These are phyloP conservation scores for Jamesozyma gamospora DNA, from an alignment of 805 yeast genomes.

Conservation along the genomic window DNA sequence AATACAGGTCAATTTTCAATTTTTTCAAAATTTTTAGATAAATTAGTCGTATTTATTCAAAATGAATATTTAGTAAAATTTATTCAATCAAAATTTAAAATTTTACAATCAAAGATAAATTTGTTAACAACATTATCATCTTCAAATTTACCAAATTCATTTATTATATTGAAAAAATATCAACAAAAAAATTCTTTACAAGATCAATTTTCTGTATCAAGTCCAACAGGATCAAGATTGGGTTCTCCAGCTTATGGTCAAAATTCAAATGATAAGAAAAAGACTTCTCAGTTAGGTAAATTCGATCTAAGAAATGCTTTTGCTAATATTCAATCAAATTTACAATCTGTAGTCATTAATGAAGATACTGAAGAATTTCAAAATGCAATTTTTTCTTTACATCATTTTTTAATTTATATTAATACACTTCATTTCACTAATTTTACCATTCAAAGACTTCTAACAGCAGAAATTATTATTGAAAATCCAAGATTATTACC, in stretches of 20 bases:
- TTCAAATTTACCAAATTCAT: slow-evolving; percentile 3
- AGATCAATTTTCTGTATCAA: neutral
- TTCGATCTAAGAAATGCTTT: slow-evolving; percentile 29
- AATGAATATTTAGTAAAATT: slow-evolving; percentile 25
- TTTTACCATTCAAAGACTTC: slow-evolving; percentile 45
- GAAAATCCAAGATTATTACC: slow-evolving; percentile 26
- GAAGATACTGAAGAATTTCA: slow-evolving; percentile 20
- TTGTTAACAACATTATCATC: slow-evolving; percentile 9
- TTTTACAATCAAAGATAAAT: slow-evolving; percentile 19
- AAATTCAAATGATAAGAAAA: slow-evolving; percentile 9
- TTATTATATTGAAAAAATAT: slow-evolving; percentile 16
- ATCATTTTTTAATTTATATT: slow-evolving; percentile 54
- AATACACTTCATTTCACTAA: slow-evolving; percentile 63
- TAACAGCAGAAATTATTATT: slow-evolving; percentile 28
- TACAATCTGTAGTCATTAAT: slow-evolving; percentile 26
- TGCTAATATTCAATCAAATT: slow-evolving; percentile 30
- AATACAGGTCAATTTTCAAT: slow-evolving; percentile 53
- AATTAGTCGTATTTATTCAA: slow-evolving; percentile 21
- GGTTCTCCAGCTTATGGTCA: slow-evolving; percentile 8
- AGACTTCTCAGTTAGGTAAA: slow-evolving; percentile 20
- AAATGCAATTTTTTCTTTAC: slow-evolving; percentile 32
- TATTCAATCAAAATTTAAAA: slow-evolving; percentile 21
- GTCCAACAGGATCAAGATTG: slow-evolving; percentile 1
- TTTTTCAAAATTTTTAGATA: slow-evolving; percentile 21
- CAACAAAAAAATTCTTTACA: slow-evolving; percentile 10